Percentiles rank a stretch among this genome's conserved stretches.
phyloP scores from a whole-genome alignment of 108 stramenopile species.

The Pseudonitzschia multiseries region DNA sequence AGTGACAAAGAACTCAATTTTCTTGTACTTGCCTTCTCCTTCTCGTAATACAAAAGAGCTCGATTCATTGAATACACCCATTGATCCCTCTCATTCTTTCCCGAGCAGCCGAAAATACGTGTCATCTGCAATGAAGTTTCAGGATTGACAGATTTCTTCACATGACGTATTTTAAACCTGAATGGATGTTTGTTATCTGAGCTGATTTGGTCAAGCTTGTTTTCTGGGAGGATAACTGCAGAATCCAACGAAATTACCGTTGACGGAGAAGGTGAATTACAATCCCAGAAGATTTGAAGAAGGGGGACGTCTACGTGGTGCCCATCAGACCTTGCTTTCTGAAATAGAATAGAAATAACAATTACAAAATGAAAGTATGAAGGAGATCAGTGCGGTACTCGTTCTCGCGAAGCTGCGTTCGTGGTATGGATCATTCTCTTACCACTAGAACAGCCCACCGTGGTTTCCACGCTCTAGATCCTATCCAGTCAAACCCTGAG shows the following conservation, averaged over 20 bases:
- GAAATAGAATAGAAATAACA: constrained; percentile 4
- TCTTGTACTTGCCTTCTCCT: constrained; percentile 33
- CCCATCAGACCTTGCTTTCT: constrained; percentile 41
- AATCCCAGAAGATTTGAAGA: constrained; percentile 50
- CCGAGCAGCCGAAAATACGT: constrained; percentile 52
- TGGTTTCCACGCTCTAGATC: constrained; percentile 58
- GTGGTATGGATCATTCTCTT: constrained; percentile 16
- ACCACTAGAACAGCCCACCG: constrained; percentile 60
- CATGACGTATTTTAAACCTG: constrained; percentile 60
- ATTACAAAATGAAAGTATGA: background rate
- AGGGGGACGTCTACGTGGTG: constrained; percentile 52
- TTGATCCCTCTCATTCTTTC: constrained; percentile 44
- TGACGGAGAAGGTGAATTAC: constrained; percentile 42
- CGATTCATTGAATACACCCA: constrained; percentile 66
- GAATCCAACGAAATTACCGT: constrained; percentile 58
- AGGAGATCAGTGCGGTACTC: background rate
- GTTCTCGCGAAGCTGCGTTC: background rate
- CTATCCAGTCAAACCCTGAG: constrained; percentile 58
- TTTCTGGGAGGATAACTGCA: constrained; percentile 58
- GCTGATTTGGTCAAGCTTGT: constrained; percentile 32
- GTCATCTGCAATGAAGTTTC: constrained; percentile 22
- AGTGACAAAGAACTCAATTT: constrained; percentile 19
- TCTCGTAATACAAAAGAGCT: constrained; percentile 50
- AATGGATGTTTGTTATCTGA: constrained; percentile 34
- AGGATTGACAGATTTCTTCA: constrained; percentile 29